These are phyloP conservation scores for Rusavskia elegans DNA, from an alignment of 495 filamentous ascomycete genomes.

Conservation along the genomic window DNA sequence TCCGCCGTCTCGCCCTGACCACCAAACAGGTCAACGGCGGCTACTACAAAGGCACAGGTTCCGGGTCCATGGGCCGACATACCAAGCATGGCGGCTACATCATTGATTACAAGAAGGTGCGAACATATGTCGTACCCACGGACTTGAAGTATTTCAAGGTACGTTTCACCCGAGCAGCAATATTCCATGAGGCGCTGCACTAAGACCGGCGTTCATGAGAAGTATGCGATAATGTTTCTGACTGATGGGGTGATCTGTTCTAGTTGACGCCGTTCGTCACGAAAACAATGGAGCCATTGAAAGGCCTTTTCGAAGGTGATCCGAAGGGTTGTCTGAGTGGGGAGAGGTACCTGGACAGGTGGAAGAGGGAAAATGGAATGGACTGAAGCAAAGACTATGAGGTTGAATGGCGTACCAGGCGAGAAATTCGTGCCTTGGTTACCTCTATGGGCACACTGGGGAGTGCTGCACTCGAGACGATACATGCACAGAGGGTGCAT, in stretches of 20 bases:
- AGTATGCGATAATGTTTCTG: conserved; percentile 4
- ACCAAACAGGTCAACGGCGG: conserved; percentile 87
- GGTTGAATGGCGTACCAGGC: too few relatives aligned
- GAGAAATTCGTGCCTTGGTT: too few relatives aligned
- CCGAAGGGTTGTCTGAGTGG: conserved; percentile 37
- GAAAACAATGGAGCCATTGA: conserved; percentile 32
- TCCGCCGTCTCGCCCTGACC: conserved; percentile 59
- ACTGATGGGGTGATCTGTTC: conserved; percentile 3
- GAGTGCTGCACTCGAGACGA: too few relatives aligned
- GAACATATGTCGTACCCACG: conserved; percentile 72
- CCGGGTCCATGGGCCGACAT: conserved; percentile 73
- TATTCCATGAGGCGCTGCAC: too few relatives aligned
- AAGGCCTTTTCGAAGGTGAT: conserved; percentile 32
- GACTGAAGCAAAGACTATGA: conserved; percentile 20
- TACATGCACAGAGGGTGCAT: too few relatives aligned
- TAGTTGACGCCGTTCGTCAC: conserved; percentile 85
- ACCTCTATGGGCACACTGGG: too few relatives aligned
- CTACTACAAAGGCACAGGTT: conserved; percentile 90
- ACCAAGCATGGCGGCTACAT: conserved; percentile 72
- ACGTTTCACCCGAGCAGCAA: conserved; percentile 6
- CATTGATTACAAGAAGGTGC: conserved; percentile 72
- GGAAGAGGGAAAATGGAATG: conserved; percentile 55
- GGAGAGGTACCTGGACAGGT: conserved; percentile 40
- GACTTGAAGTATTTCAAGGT: conserved; percentile 58
- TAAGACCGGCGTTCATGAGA: too few relatives aligned